A percentile compares a stretch with the other conserved stretches of the same genome.
These are phyloP conservation scores for Phialophora macrospora DNA, from an alignment of 2,329 filamentous ascomycete species.

Conservation along the genomic window DNA sequence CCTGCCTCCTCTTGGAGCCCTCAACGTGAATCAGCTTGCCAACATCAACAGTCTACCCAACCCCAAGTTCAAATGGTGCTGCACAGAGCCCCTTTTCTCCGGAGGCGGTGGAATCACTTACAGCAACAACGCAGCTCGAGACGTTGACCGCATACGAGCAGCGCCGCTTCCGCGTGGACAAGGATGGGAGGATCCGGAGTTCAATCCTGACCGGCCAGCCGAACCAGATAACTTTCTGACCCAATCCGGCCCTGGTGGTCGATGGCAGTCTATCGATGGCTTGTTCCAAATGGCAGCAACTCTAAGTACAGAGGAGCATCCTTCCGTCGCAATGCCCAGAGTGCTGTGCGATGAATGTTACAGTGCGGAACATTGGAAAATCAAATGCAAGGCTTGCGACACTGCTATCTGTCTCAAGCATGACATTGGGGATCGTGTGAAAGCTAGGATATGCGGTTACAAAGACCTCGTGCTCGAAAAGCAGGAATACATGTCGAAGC, in stretches of 20 bases:
- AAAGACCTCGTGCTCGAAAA: slow-evolving; percentile 60
- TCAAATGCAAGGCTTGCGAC: slow-evolving; percentile 63
- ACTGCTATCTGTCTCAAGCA: slow-evolving; percentile 64
- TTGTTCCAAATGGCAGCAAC: slow-evolving; percentile 42
- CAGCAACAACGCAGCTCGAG: slow-evolving; percentile 55
- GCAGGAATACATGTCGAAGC: slow-evolving; percentile 44
- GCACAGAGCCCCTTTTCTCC: slow-evolving; percentile 64
- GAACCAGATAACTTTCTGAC: slow-evolving; percentile 17
- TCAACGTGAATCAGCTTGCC: slow-evolving; percentile 43
- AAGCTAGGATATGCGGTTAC: slow-evolving; percentile 63
- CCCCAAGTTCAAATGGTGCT: slow-evolving; percentile 65
- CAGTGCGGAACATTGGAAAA: slow-evolving; percentile 62
- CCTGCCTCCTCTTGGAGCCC: slow-evolving; percentile 23
- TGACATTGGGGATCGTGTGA: slow-evolving; percentile 59
- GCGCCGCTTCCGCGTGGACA: slow-evolving; percentile 60
- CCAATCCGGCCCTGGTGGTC: slow-evolving; percentile 32
- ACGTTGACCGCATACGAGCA: slow-evolving; percentile 61
- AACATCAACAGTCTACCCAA: slow-evolving; percentile 51
- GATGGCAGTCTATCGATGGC: slow-evolving; percentile 49
- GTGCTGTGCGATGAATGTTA: slow-evolving; percentile 64
- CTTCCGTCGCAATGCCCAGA: slow-evolving; percentile 47
- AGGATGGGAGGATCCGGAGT: slow-evolving; percentile 63
- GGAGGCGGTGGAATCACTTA: slow-evolving; percentile 65
- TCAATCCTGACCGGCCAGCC: slow-evolving; percentile 38
- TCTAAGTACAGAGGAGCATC: slow-evolving; percentile 25